Evolutionary conservation across 306 rosid species (phyloP).

Genomic region (Carpinus viminea): DNA sequence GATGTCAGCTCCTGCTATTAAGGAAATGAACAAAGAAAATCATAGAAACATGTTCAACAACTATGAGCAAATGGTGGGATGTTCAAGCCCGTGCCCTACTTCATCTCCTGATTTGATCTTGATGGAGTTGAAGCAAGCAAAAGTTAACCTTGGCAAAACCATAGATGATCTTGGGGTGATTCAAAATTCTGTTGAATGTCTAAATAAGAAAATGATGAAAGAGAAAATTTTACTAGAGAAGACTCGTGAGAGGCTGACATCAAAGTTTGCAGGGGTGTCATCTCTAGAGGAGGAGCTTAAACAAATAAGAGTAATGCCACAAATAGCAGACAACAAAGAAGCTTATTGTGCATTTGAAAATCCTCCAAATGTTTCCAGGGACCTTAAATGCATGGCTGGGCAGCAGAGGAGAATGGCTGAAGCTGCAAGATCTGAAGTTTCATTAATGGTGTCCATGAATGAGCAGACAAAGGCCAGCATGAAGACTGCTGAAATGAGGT

Average conservation of each 20-base stretch:
- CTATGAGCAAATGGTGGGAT: slow-evolving; percentile 41
- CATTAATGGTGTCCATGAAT: slow-evolving; percentile 21
- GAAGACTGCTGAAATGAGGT: slow-evolving; percentile 84
- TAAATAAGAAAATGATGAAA: slow-evolving; percentile 81
- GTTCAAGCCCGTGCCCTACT: slow-evolving; percentile 39
- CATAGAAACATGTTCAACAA: slow-evolving; percentile 23
- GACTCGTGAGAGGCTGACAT: slow-evolving; percentile 59
- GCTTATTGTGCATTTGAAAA: slow-evolving; percentile 15
- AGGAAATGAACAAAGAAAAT: slow-evolving; percentile 57
- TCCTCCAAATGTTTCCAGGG: slow-evolving; percentile 29
- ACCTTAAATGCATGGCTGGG: slow-evolving; percentile 29
- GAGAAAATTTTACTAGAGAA: slow-evolving; percentile 72
- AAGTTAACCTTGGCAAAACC: slow-evolving; percentile 73
- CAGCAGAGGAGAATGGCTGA: slow-evolving; percentile 36
- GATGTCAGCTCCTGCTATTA: slow-evolving; percentile 42
- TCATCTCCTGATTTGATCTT: slow-evolving; percentile 60
- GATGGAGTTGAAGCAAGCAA: slow-evolving; percentile 81
- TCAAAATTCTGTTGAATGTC: slow-evolving; percentile 72
- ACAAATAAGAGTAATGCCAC: slow-evolving; percentile 32
- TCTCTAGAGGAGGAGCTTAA: slow-evolving; percentile 49
- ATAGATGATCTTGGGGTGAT: slow-evolving; percentile 78
- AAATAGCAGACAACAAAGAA: slow-evolving; percentile 23
- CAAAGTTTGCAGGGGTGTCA: slow-evolving; percentile 65
- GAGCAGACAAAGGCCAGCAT: slow-evolving; percentile 42
- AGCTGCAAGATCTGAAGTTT: slow-evolving; percentile 36